A percentile compares a stretch with the other conserved stretches of the same genome.
Conservation (phyloP, 2,329 filamentous ascomycete genomes). For the Thelonectria rubi region DNA sequence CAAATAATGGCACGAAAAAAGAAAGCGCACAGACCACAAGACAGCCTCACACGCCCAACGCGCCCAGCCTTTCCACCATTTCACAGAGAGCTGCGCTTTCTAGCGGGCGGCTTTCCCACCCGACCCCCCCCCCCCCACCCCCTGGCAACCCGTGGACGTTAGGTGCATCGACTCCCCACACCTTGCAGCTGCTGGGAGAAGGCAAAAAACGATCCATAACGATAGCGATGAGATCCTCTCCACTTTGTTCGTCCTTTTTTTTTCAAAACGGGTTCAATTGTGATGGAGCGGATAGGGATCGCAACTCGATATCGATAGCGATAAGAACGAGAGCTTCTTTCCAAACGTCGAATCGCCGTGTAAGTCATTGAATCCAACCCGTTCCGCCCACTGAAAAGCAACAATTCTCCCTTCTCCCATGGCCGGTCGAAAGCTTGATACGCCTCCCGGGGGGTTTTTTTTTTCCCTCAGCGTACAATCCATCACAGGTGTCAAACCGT, state of each 20-base stretch:
- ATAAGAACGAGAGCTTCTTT: constrained; percentile 27
- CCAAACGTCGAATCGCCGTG: neutral
- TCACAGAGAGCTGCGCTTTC: neutral
- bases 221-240: no score
- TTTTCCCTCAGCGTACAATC: constrained; percentile 18
- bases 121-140: constrained; percentile 6
- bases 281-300: no score
- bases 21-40: constrained; percentile 27
- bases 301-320: constrained; percentile 28
- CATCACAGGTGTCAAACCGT: neutral
- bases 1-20: neutral
- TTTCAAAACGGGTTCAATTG: no score
- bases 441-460: no score
- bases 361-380: constrained; percentile 12
- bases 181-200: no score
- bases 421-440: no score
- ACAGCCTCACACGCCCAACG: constrained; percentile 23
- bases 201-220: no score
- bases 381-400: no score
- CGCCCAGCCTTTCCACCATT: constrained; percentile 29
- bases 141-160: no score
- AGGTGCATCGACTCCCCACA: no score
- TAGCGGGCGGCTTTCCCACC: no score
- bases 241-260: no score
- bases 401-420: neutral